phyloP scores from a whole-genome alignment of 768 basidiomycete species.

The Trametes maxima region DNA sequence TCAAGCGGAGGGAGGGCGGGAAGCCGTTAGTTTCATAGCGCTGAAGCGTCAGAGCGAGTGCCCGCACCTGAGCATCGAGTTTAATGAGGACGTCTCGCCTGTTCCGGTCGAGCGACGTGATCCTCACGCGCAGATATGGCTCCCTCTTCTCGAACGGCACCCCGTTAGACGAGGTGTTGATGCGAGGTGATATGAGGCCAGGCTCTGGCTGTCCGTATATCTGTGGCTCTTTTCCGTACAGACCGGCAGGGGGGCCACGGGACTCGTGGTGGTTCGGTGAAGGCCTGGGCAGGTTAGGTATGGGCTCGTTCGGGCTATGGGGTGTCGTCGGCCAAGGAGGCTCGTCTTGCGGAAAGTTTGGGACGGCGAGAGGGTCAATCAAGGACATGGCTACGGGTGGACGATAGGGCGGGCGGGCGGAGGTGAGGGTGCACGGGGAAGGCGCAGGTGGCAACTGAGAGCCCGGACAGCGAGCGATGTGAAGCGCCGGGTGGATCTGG shows the following conservation, averaged over 20 bases:
- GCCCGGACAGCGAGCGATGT: not conserved
- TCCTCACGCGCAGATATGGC: slow-evolving; percentile 86
- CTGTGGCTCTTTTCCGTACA: slow-evolving; percentile 79
- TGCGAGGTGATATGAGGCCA: slow-evolving; percentile 77
- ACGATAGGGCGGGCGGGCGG: not conserved
- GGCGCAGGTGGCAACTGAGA: slow-evolving; percentile 1
- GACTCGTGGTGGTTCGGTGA: slow-evolving; percentile 46
- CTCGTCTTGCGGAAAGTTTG: slow-evolving; percentile 47
- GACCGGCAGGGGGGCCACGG: slow-evolving; percentile 42
- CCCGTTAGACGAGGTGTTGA: slow-evolving; percentile 68
- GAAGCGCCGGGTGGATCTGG: not conserved
- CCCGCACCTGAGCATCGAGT: slow-evolving; percentile 89
- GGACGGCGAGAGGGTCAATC: slow-evolving; percentile 75
- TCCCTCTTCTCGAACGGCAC: slow-evolving; percentile 71
- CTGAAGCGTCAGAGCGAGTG: not conserved
- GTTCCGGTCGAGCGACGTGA: slow-evolving; percentile 92
- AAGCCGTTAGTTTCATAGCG: not conserved
- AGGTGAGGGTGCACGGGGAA: not conserved
- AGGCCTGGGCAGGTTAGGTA: slow-evolving; percentile 70
- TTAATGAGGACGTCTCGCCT: slow-evolving; percentile 91
- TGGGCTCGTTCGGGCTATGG: slow-evolving; percentile 67
- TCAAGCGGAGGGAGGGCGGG: not conserved
- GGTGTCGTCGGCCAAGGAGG: slow-evolving; percentile 86
- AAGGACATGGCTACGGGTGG: slow-evolving; percentile 37
- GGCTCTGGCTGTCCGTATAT: slow-evolving; percentile 87